Conservation (phyloP, 805 yeast species). For the Saturnispora gosingensis region DNA sequence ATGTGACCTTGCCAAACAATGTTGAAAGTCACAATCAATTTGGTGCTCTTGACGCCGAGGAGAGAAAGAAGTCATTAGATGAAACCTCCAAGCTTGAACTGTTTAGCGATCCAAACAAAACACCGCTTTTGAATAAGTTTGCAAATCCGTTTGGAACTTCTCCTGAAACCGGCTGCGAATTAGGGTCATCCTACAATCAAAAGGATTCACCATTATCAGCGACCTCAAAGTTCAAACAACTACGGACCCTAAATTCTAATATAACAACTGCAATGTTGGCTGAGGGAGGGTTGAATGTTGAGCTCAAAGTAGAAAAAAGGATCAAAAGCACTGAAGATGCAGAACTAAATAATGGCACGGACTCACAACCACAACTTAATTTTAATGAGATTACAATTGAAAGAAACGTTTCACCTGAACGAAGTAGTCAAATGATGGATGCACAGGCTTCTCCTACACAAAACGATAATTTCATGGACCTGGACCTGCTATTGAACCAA, state of each 20-base stretch:
- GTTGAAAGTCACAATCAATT: neutral
- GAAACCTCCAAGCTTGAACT: conserved; percentile 1
- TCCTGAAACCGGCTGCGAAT: conserved; percentile 11
- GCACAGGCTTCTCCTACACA: conserved; percentile 9
- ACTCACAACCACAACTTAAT: neutral
- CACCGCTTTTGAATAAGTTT: conserved; percentile 24
- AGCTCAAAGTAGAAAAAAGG: neutral
- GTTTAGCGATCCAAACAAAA: conserved; percentile 7
- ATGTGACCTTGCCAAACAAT: neutral
- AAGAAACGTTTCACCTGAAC: neutral
- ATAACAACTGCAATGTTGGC: neutral
- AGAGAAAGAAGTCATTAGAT: neutral
- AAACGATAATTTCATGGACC: conserved; percentile 1
- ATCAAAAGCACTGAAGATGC: neutral
- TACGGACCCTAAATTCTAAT: neutral
- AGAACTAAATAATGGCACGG: neutral
- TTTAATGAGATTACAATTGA: conserved; percentile 2
- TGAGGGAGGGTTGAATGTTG: conserved; percentile 1
- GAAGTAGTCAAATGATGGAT: neutral
- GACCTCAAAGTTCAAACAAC: conserved; percentile 1
- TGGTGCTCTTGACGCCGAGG: neutral
- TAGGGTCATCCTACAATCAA: neutral
- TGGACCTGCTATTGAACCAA: neutral
- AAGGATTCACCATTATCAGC: conserved; percentile 2
- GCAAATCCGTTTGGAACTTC: conserved; percentile 32